Evolutionary conservation across 1,284 basidiomycete species (phyloP).

Genomic region (Sanghuangporus sanghuang): DNA sequence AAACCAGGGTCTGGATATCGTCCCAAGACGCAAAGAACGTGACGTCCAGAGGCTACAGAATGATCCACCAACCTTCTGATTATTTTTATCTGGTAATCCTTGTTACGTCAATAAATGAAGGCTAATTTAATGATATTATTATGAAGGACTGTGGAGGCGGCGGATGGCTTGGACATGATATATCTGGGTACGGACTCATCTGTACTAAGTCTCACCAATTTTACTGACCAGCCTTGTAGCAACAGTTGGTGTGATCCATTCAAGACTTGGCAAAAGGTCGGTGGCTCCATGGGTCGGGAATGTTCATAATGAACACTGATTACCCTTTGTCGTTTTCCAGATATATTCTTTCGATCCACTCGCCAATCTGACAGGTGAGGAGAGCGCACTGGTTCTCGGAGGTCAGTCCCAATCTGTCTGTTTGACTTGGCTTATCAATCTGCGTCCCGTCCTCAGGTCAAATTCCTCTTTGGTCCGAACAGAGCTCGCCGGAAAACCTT

Average conservation of each 20-base stretch:
- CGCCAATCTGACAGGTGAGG: conserved; percentile 23
- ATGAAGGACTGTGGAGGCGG: conserved; percentile 36
- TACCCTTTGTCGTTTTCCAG: neutral
- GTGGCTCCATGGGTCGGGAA: conserved; percentile 15
- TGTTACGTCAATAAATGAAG: conserved; percentile 38
- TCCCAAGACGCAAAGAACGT: conserved; percentile 35
- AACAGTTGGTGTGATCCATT: conserved; percentile 48
- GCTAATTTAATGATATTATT: conserved; percentile 8
- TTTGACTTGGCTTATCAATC: neutral
- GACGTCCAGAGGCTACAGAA: conserved; percentile 41
- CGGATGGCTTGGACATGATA: conserved; percentile 35
- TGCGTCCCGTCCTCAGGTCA: conserved; percentile 20
- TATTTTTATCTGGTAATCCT: conserved; percentile 51
- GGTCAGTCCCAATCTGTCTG: conserved; percentile 14
- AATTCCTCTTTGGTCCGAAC: conserved; percentile 41
- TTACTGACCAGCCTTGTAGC: conserved; percentile 14
- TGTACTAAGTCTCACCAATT: neutral
- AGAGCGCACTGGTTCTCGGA: conserved; percentile 34
- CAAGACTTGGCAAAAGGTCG: conserved; percentile 46
- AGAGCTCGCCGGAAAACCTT: conserved; percentile 37
- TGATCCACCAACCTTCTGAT: conserved; percentile 50
- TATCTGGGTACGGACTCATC: neutral
- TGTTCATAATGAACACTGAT: conserved; percentile 20
- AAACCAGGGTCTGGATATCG: conserved; percentile 39
- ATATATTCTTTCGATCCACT: conserved; percentile 53